These are phyloP conservation scores for Fistulifera solaris DNA, from an alignment of 108 stramenopile genomes.

Conservation along the genomic window DNA sequence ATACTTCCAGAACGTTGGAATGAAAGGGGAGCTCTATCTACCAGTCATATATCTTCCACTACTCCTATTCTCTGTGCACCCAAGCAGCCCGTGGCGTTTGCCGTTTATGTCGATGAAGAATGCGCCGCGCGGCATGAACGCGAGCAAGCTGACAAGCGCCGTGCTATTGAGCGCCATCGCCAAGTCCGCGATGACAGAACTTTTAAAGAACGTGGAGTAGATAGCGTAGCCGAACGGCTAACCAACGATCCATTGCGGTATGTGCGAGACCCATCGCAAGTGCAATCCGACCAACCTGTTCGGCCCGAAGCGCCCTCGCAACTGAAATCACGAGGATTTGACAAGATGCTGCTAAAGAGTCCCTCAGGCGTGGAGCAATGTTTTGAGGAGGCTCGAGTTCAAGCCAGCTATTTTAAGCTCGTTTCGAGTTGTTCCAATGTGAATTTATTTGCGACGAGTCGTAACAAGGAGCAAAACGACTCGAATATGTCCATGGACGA, in stretches of 20 bases:
- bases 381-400: conserved; percentile 61
- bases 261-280: conserved; percentile 47
- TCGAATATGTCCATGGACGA: conserved; percentile 55
- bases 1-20: conserved; percentile 64
- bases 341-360: conserved; percentile 39
- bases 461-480: conserved; percentile 12
- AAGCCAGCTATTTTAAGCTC: conserved; percentile 29
- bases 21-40: conserved; percentile 38
- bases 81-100: conserved; percentile 32
- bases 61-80: conserved; percentile 10
- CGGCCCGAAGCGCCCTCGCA: no score
- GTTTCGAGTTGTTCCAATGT: conserved; percentile 28
- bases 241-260: conserved; percentile 66
- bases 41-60: conserved; percentile 4
- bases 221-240: conserved; percentile 47
- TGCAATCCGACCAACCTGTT: conserved; percentile 21
- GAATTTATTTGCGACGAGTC: conserved; percentile 40
- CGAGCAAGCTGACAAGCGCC: conserved; percentile 13
- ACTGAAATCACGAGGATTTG: conserved; percentile 23
- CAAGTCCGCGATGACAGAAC: conserved; percentile 51
- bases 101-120: conserved; percentile 76
- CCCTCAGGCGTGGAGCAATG: conserved; percentile 48
- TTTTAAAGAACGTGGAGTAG: conserved; percentile 55
- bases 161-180: conserved; percentile 15
- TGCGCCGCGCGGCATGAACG: conserved; percentile 29